Evolutionary conservation across 1,284 basidiomycete genomes (phyloP), one percentile per base, ranked within the genome.

Genomic region (Thecaphora frezii): DNA sequence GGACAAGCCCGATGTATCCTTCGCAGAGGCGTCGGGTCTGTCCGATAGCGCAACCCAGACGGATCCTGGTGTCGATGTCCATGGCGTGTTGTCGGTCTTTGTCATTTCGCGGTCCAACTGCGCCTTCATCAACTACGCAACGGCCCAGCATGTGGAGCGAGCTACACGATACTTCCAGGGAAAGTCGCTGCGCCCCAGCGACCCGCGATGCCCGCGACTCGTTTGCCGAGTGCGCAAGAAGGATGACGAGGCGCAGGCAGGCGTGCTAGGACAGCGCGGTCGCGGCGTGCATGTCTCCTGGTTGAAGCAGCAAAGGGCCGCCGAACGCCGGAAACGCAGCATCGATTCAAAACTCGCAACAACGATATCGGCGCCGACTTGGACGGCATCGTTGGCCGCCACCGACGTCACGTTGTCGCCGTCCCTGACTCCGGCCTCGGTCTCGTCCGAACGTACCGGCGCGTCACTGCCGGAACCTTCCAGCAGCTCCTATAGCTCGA

Each of bases 101-200:
- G 85, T 93, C 53, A 97, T 98, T 69, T 86, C 88, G 19, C 86
- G 92, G 22, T 93, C 91, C 3, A 92, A 88, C 70, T 97, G 93
- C 78, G 91, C 90, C 3, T 97, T 97, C 74, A 85, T 96, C 78
- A 97, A 97, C 77, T 93, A 89, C 71, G 84, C 85, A 45, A 85
- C 83, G 0, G 85, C 87, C 66, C 80, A 74, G 2, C 83, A 88
- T 58, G 82, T 97, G 26, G 81, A 85, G 8, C 81, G 82, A 0
- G 91, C 90, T 0, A 89, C 93, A 50, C 71, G 77, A 0, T 84
- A 82, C 49, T 94, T 91, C 81, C 86, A 89, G 73, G 89, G 88
- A 10, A 81, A 81, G 53, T 82, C 84, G 18, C 76, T 92, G 37
- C 85, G 90, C 0, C 81, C 86, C 0, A 69, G 82, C 58, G 91